Base-by-base conservation (phyloP, 1,139 yeast species). In the Hyphopichia wangnamkhiaoensis region DNA sequence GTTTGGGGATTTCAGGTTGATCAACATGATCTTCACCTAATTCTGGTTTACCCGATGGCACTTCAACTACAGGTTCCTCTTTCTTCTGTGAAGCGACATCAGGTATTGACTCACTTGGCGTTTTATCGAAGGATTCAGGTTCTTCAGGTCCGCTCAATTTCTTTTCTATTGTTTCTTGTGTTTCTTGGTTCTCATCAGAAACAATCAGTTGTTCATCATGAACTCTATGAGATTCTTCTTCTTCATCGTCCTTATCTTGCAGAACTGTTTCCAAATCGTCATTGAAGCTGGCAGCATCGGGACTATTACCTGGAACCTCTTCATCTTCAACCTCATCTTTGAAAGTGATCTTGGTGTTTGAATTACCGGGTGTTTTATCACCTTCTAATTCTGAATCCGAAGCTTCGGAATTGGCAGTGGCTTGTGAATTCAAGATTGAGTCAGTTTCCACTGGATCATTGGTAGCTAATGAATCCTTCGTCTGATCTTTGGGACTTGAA, bases 351-450 rank as follows among this genome's bases (percentile, higher is more conserved):
- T 61, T 64, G 1, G 66, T 60, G 18, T 58, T 59, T 0, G 67
- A 53, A 33, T 61, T 65, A 2, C 68, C 69, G 2, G 71, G 71
- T 1, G 72, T 67, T 33, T 54, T 61, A 26, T 65, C 71, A 1
- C 68, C 71, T 17, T 33, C 35, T 10, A 24, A 16, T 17, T 33
- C 35, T 7, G 30, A 24, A 43, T 66, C 72, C 5, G 41, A 52
- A 18, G 43, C 49, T n/a, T 31, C 43, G 2, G 9, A 26, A 4
- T 25, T 20, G n/a, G 37, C 25, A 30, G 10, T 9, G 21, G 18
- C n/a, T 34, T 36, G 36, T 17, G 37, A 24, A 21, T 33, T 36
- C 14, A 38, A 20, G n/a, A n/a, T 29, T 13, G 30, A 17, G 15
- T 35, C 46, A 10, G 25, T 24, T 17, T 33, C 37, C n/a, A n/a